Percentiles rank a stretch among this genome's conserved stretches.
phyloP scores from a whole-genome alignment of 306 rosid species.

The Canavalia gladiata region DNA sequence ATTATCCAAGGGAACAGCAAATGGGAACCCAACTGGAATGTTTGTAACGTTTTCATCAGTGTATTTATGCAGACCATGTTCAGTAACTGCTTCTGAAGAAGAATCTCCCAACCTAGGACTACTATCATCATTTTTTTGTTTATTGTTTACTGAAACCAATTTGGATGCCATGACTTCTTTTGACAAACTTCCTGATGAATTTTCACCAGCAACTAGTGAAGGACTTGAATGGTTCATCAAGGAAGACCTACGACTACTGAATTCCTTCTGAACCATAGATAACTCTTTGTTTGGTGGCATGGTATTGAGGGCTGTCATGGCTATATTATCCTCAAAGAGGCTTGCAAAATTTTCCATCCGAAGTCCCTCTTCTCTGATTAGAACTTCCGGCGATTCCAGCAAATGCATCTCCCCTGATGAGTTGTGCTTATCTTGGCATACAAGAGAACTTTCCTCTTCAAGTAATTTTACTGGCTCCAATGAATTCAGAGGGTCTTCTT shows the following conservation, averaged over 20 bases:
- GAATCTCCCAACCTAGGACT: constrained; percentile 46
- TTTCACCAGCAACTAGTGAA: constrained; percentile 45
- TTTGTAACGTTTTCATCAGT: constrained; percentile 47
- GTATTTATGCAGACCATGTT: constrained; percentile 43
- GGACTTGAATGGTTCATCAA: constrained; percentile 43
- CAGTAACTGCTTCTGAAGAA: constrained; percentile 47
- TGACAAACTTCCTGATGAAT: constrained; percentile 44
- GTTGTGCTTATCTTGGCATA: constrained; percentile 47
- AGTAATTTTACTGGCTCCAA: constrained; percentile 45
- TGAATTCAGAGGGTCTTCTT: constrained; percentile 39
- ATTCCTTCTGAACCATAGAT: constrained; percentile 48
- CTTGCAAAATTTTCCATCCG: constrained; percentile 41
- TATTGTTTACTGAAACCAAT: constrained; percentile 42
- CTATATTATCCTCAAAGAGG: constrained; percentile 39
- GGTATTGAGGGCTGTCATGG: constrained; percentile 11
- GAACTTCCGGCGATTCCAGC: constrained; percentile 47
- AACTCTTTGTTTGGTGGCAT: constrained; percentile 46
- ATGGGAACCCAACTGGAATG: constrained; percentile 49
- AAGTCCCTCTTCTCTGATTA: constrained; percentile 45
- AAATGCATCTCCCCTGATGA: constrained; percentile 39
- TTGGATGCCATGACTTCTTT: constrained; percentile 45
- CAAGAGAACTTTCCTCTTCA: constrained; percentile 45
- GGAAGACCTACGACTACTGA: constrained; percentile 40
- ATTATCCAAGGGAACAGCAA: constrained; percentile 53
- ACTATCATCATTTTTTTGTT: constrained; percentile 31